These are phyloP conservation scores for Picea glauca DNA, from an alignment of 75 land plant species.

Conservation along the genomic window DNA sequence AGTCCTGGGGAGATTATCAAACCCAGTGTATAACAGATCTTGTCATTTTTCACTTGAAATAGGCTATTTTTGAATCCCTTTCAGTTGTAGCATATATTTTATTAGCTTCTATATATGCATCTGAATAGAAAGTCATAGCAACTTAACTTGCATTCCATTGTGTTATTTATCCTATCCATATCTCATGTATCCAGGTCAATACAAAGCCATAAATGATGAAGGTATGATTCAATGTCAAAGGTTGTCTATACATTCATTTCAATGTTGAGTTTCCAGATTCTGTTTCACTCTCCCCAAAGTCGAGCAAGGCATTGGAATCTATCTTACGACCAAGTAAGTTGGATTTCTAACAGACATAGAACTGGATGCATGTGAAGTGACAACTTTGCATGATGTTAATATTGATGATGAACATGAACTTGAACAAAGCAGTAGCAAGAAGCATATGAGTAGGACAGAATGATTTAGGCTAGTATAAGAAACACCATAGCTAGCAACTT, in stretches of 20 bases:
- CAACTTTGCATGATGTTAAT: conserved; percentile 60
- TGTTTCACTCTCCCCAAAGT: conserved; percentile 41
- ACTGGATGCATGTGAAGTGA: conserved; percentile 66
- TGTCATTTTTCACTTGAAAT: neutral
- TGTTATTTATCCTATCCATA: neutral
- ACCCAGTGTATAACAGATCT: conserved; percentile 25
- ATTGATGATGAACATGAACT: conserved; percentile 53
- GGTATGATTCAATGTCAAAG: conserved; percentile 67
- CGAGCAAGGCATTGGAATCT: conserved; percentile 28
- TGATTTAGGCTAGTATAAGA: too few relatives aligned
- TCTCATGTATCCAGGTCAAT: conserved; percentile 35
- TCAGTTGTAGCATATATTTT: neutral
- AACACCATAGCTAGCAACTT: too few relatives aligned
- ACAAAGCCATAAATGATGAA: conserved; percentile 72
- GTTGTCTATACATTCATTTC: conserved; percentile 59
- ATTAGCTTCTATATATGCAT: too few relatives aligned
- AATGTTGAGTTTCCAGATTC: conserved; percentile 64
- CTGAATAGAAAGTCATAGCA: too few relatives aligned
- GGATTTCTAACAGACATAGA: conserved; percentile 32
- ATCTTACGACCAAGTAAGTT: conserved; percentile 25
- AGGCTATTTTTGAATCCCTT: neutral
- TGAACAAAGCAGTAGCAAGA: conserved; percentile 39
- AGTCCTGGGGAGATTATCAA: conserved; percentile 54
- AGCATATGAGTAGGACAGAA: conserved; percentile 46
- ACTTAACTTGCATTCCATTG: too few relatives aligned